These are phyloP conservation scores for Protomyces pachydermus DNA, from an alignment of 1,139 yeast genomes.

Conservation along the genomic window DNA sequence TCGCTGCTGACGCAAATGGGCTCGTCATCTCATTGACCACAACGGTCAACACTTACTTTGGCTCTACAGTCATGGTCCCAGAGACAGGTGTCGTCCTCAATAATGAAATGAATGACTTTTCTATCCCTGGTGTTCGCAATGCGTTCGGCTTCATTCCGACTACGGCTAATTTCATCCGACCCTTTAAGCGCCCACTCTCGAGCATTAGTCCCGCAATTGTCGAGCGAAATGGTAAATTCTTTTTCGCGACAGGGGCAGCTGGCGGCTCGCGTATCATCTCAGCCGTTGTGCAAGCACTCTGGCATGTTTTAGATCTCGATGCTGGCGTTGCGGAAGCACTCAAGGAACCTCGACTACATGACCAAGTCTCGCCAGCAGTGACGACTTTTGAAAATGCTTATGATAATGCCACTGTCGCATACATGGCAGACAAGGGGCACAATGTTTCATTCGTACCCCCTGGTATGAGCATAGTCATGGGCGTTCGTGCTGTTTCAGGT, in stretches of 20 bases:
- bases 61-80: constrained; percentile 75
- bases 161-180: constrained; percentile 65
- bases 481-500: constrained; percentile 5
- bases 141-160: constrained; percentile 81
- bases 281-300: constrained; percentile 71
- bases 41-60: constrained; percentile 81
- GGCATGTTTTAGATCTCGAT: constrained; percentile 56
- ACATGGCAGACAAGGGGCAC: constrained; percentile 13
- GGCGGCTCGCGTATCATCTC: constrained; percentile 92
- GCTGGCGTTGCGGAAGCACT: constrained; percentile 60
- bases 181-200: constrained; percentile 76
- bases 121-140: constrained; percentile 62
- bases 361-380: constrained; percentile 75
- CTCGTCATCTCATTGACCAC: constrained; percentile 85
- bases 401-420: constrained; percentile 13
- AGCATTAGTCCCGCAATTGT: constrained; percentile 79
- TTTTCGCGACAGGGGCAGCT: constrained; percentile 87
- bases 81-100: constrained; percentile 76
- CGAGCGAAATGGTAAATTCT: constrained; percentile 55
- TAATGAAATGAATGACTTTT: constrained; percentile 93
- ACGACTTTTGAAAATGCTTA: constrained; percentile 56
- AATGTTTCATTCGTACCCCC: constrained; percentile 18
- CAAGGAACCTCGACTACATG: constrained; percentile 78
- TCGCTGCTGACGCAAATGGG: constrained; percentile 36
- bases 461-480: constrained; percentile 17